A percentile compares a stretch with the other conserved stretches of the same genome.
Evolutionary conservation across 2,329 filamentous ascomycete species (phyloP).

Genomic region (Penicillium sp.): DNA sequence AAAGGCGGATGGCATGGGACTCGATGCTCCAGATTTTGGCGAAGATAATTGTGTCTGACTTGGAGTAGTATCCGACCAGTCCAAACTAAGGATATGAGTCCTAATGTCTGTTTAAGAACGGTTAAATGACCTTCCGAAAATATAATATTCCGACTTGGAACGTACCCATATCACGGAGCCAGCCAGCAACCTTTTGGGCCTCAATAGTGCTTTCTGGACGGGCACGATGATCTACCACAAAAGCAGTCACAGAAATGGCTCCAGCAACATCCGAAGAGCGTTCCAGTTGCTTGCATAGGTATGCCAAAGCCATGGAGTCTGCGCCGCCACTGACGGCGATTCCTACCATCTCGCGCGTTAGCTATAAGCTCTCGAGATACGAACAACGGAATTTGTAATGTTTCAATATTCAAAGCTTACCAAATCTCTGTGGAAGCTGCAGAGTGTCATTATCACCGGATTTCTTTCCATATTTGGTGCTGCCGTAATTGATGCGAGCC

Average conservation of each 20-base stretch:
- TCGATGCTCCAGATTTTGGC: constrained; percentile 13
- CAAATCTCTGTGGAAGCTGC: constrained; percentile 25
- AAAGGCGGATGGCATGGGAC: constrained; percentile 58
- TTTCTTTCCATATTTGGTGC: constrained; percentile 4
- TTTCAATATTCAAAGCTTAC: constrained; percentile 17
- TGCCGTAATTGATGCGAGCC: constrained; percentile 5
- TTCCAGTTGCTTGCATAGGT: constrained; percentile 58
- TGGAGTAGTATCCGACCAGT: constrained; percentile 46
- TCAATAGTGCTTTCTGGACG: constrained; percentile 55
- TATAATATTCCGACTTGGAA: not conserved
- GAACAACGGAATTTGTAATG: not conserved
- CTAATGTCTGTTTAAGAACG: constrained; percentile 26
- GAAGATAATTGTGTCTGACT: not conserved
- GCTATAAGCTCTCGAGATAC: not conserved
- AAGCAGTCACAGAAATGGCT: constrained; percentile 45
- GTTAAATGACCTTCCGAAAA: not conserved
- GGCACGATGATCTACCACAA: constrained; percentile 61
- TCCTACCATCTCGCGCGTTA: constrained; percentile 43
- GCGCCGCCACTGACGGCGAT: constrained; percentile 89
- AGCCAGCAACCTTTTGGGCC: constrained; percentile 49
- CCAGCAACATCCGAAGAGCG: constrained; percentile 25
- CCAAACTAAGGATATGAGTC: constrained; percentile 41
- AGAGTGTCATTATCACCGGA: constrained; percentile 6
- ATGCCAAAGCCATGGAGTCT: constrained; percentile 95
- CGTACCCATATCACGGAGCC: constrained; percentile 46